phyloP scores from a whole-genome alignment of 2,329 filamentous ascomycete species.

The Pseudogymnoascus sp. region DNA sequence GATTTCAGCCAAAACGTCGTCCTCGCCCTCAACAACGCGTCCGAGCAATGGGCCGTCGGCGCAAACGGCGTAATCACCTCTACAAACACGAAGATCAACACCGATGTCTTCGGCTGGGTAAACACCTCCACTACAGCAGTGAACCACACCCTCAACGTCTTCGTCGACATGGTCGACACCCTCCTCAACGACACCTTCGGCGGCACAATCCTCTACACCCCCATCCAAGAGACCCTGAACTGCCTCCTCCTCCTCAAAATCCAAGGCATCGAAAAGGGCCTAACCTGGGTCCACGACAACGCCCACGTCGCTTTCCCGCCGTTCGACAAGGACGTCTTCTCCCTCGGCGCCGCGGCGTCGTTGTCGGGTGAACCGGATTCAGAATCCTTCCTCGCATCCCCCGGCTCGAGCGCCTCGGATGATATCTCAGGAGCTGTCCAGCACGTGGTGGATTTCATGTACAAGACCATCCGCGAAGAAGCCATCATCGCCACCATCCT shows the following conservation, averaged over 20 bases:
- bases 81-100: constrained; percentile 67
- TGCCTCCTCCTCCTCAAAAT: constrained; percentile 88
- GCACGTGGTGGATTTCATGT: constrained; percentile 59
- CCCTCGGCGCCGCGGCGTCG: constrained; percentile 60
- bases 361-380: constrained; percentile 51
- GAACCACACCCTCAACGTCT: constrained; percentile 76
- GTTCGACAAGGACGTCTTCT: constrained; percentile 75
- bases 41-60: constrained; percentile 53
- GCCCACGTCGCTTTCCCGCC: constrained; percentile 74
- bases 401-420: constrained; percentile 65
- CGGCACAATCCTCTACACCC: constrained; percentile 68
- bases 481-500: constrained; percentile 71
- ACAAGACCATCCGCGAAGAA: constrained; percentile 63
- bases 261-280: constrained; percentile 70
- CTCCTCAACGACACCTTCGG: constrained; percentile 73
- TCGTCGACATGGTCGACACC: constrained; percentile 68
- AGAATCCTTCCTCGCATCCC: constrained; percentile 68
- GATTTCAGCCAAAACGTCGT: constrained; percentile 60
- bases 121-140: constrained; percentile 73
- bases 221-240: constrained; percentile 70
- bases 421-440: constrained; percentile 71
- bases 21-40: constrained; percentile 53
- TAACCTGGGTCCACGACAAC: constrained; percentile 90
- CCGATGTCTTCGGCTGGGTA: constrained; percentile 80
- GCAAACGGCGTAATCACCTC: constrained; percentile 54